These are phyloP conservation scores for Solanum sitiens DNA, from an alignment of 257 asterid genomes.

Conservation along the genomic window DNA sequence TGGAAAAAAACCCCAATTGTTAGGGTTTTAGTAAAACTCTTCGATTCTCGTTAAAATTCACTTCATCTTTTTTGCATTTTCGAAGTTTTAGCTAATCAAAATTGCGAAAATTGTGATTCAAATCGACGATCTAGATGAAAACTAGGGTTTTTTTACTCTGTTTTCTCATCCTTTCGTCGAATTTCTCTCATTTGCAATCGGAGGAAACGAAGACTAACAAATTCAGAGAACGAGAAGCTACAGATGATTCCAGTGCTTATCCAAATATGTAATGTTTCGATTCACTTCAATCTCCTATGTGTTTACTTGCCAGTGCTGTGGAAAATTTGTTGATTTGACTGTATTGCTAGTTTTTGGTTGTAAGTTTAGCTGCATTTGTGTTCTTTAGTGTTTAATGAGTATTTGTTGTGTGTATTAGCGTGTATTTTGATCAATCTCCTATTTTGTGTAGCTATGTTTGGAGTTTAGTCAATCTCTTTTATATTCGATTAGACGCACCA, in stretches of 20 bases:
- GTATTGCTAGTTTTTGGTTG: not conserved
- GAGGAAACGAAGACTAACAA: slow-evolving; percentile 58
- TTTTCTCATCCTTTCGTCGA: slow-evolving; percentile 46
- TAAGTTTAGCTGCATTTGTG: not conserved
- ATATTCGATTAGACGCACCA: not conserved
- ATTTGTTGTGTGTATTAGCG: not conserved
- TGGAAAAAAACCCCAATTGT: not conserved
- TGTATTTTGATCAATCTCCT: not conserved
- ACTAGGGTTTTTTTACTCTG: slow-evolving; percentile 37
- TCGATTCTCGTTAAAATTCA: not conserved
- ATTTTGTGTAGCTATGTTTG: not conserved
- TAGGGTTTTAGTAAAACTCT: not conserved
- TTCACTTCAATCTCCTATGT: not conserved
- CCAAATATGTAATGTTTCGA: slow-evolving; percentile 61
- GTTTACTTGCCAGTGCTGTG: not conserved
- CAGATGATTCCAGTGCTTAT: slow-evolving; percentile 80
- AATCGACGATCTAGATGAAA: slow-evolving; percentile 40
- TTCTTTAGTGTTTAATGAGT: not conserved
- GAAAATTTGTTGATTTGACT: not conserved
- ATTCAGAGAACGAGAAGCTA: slow-evolving; percentile 92
- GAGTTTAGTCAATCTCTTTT: not conserved
- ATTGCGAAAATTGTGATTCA: not conserved
- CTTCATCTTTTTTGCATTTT: not conserved
- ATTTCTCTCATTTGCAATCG: slow-evolving; percentile 45
- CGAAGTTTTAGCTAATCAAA: not conserved